Evolutionary conservation across 140 eudicot genomes (phyloP).

Genomic region (Anethum foeniculum): DNA sequence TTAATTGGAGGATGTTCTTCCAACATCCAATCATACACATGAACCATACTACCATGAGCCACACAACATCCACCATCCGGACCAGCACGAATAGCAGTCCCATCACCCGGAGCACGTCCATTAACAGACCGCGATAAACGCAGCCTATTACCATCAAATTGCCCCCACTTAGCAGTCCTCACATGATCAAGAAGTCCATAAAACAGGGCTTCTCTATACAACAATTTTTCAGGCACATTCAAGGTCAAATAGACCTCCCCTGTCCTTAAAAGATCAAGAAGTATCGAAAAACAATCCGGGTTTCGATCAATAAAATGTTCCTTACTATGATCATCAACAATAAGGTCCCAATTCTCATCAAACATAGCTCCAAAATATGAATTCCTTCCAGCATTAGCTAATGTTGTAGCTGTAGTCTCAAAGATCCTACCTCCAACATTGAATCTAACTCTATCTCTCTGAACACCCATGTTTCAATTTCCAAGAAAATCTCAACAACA

Average conservation of each 20-base stretch:
- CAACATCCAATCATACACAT: slow-evolving; percentile 89
- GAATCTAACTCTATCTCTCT: slow-evolving; percentile 61
- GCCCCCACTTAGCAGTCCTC: slow-evolving; percentile 81
- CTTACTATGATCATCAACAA: slow-evolving; percentile 19
- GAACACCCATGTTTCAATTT: slow-evolving; percentile 48
- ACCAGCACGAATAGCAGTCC: slow-evolving; percentile 79
- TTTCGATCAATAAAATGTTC: slow-evolving; percentile 81
- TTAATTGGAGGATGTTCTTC: slow-evolving; percentile 72
- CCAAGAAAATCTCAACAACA: not conserved
- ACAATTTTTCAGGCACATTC: slow-evolving; percentile 52
- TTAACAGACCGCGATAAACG: slow-evolving; percentile 42
- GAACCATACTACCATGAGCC: slow-evolving; percentile 93
- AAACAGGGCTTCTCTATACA: slow-evolving; percentile 67
- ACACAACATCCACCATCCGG: slow-evolving; percentile 96
- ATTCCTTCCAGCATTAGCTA: slow-evolving; percentile 77
- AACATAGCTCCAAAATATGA: slow-evolving; percentile 87
- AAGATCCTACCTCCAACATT: slow-evolving; percentile 94
- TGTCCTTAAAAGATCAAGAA: slow-evolving; percentile 82
- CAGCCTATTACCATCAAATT: slow-evolving; percentile 82
- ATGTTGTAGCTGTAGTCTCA: slow-evolving; percentile 82
- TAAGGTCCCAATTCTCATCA: slow-evolving; percentile 79
- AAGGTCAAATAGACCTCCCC: slow-evolving; percentile 71
- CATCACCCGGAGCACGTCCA: slow-evolving; percentile 85
- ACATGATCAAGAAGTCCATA: slow-evolving; percentile 82
- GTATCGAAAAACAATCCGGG: slow-evolving; percentile 72